Base-by-base conservation (phyloP, 441 rosid species). In the Brassica balearica region DNA sequence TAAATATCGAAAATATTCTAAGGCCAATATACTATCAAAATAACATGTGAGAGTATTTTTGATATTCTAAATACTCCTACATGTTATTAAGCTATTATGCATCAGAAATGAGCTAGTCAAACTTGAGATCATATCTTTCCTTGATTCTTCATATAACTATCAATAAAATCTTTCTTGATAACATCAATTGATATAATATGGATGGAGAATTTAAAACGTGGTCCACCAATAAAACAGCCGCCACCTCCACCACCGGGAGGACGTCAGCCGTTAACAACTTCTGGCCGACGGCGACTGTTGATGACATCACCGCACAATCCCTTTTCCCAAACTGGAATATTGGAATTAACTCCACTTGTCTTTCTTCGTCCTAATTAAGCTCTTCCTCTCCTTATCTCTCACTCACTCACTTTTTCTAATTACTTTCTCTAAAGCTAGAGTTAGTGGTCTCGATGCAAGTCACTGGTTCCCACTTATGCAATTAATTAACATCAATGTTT, bases 321-420 rank as follows among this genome's bases (percentile, higher is more conserved):
- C 65, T 81, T 82, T 86, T 74, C 83, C 84, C 41, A 69, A 77
- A 81, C 74, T 72, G 85, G 93, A 89, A 88, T 89, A 86, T 88
- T 74, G 62, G 74, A 77, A 80, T 73, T 69, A 20, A 56, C 32
- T 59, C 73, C 60, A 75, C 77, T 66, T 74, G 84, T 60, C 81
- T 82, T 79, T 76, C 43, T 38, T 29, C 27, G 8, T 14, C 55
- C 48, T 71, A 62, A 70, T 82, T 79, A 23, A 79, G 65, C 58
- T 62, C 70, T 51, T 61, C 25, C 36, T 68, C 68, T 59, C 68
- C 68, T 65, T 65, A 27, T 36, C 51, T 53, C 63, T 55, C 65
- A 9, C 66, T 67, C 62, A 17, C 73, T 17, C 61, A 1, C 73
- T 59, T 68, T 76, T 58, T 58, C 19, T 61, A 29, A n/a, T 62